Evolutionary conservation across 2,329 filamentous ascomycete species (phyloP).

Genomic region (Fusarium buxicola): DNA sequence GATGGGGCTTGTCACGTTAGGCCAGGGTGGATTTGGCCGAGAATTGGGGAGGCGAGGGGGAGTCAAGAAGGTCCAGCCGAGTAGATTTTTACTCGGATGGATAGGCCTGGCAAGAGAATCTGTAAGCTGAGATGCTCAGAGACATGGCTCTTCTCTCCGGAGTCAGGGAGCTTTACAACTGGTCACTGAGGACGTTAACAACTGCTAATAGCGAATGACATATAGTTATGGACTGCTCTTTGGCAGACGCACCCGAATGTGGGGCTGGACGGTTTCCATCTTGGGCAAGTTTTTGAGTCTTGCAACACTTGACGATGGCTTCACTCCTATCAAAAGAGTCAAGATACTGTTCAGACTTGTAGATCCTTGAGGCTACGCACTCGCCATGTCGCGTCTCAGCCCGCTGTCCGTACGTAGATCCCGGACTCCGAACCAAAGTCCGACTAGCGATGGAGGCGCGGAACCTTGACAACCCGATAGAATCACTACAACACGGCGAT

Average conservation of each 20-base stretch:
- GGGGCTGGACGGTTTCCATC: slow-evolving; percentile 15
- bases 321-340: neutral
- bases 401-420: slow-evolving; percentile 13
- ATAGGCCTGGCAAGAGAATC: neutral
- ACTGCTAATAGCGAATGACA: neutral
- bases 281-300: neutral
- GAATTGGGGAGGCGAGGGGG: slow-evolving; percentile 15
- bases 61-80: slow-evolving; percentile 38
- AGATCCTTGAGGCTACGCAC: neutral
- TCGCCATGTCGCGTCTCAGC: slow-evolving; percentile 8
- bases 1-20: slow-evolving; percentile 10
- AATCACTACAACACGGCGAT: neutral
- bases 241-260: neutral
- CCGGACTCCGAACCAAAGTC: slow-evolving; percentile 19
- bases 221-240: neutral
- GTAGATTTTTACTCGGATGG: too few relatives aligned
- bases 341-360: neutral
- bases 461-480: neutral
- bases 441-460: slow-evolving; percentile 4
- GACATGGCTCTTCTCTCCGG: slow-evolving; percentile 5
- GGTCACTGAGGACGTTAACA: neutral
- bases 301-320: neutral
- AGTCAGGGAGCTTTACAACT: neutral
- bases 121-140: neutral
- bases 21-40: slow-evolving; percentile 42